Percentiles rank a stretch among this genome's conserved stretches.
Conservation (phyloP, 352 stramenopile species). For the Phytophthora sansomeana region DNA sequence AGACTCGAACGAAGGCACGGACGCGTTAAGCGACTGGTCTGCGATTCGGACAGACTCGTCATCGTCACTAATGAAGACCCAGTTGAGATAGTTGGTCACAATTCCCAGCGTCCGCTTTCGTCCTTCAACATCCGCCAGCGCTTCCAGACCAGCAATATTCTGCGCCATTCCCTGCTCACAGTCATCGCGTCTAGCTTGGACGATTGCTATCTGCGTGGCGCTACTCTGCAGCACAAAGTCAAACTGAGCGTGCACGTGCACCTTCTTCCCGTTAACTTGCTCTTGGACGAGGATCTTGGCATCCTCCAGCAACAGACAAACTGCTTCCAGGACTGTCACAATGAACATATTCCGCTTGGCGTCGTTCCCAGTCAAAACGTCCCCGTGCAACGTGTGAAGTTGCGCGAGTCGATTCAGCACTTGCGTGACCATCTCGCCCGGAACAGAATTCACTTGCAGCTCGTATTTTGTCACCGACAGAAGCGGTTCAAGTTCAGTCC, state of each 20-base stretch:
- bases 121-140: slow-evolving; percentile 30
- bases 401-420: background rate
- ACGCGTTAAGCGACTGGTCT: slow-evolving; percentile 1
- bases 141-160: slow-evolving; percentile 31
- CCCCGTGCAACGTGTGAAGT: background rate
- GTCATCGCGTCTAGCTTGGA: slow-evolving; percentile 29
- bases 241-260: slow-evolving; percentile 27
- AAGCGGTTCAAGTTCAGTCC: too few species aligned
- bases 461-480: too few species aligned
- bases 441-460: slow-evolving; percentile 2
- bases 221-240: slow-evolving; percentile 40
- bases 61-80: slow-evolving; percentile 32
- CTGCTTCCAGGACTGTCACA: slow-evolving; percentile 22
- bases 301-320: slow-evolving; percentile 26
- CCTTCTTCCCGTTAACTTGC: slow-evolving; percentile 27
- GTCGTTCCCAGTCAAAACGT: too few species aligned
- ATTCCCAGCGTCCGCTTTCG: slow-evolving; percentile 27
- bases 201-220: slow-evolving; percentile 28
- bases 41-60: slow-evolving; percentile 24
- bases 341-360: too few species aligned
- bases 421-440: slow-evolving; percentile 1
- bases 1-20: slow-evolving; percentile 8
- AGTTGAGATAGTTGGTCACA: slow-evolving; percentile 37
- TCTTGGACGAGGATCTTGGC: slow-evolving; percentile 32
- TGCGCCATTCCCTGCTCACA: slow-evolving; percentile 31